Base-by-base conservation (phyloP, 164 flowering plant species). In the Stephania yunnanensis region DNA sequence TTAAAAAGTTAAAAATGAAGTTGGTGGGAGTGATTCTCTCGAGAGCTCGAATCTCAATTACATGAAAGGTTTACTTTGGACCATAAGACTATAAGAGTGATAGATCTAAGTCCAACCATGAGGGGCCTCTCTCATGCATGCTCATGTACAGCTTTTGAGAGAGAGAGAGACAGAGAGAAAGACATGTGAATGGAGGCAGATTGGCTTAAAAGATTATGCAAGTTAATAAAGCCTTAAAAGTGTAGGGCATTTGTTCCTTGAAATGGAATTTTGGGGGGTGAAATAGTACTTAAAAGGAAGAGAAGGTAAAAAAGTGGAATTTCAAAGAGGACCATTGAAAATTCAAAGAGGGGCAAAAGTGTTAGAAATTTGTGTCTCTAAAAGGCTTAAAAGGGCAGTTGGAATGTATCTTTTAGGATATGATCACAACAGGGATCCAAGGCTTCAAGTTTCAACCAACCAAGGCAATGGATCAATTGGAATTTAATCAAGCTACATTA, bases 11-110 rank as follows among this genome's bases (percentile, higher is more conserved):
- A 72, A 70, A 76, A 71, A 65, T 48, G 48, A 70, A 68, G 42
- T 53, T 25, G 58, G 44, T 22, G 65, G 69, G 69, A 72, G 74
- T 69, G 77, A 75, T 72, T 20, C 69, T 74, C 36, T 70, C 72
- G 72, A 73, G 77, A 80, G 82, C 82, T 80, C 80, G 80, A 77
- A 77, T 80, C 79, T 80, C 80, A 77, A 80, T 71, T 52, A 19
- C 61, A 45, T 46, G 68, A 73, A 79, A 67, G 77, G 66, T 67
- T 68, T 6, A 11, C 71, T 75, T 68, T 75, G 78, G 73, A 48
- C 65, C 77, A 70, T 46, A 46, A 48, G 64, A 45, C 46, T 68
- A 36, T 36, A 36, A 36, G 42, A 36, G 42, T 36, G 42, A 36
- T 36, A 36, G 42, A 36, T 36, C 42, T 36, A 36, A 73, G 75